phyloP scores from a whole-genome alignment of 106 monocot species.

The Iris macrosiphon region DNA sequence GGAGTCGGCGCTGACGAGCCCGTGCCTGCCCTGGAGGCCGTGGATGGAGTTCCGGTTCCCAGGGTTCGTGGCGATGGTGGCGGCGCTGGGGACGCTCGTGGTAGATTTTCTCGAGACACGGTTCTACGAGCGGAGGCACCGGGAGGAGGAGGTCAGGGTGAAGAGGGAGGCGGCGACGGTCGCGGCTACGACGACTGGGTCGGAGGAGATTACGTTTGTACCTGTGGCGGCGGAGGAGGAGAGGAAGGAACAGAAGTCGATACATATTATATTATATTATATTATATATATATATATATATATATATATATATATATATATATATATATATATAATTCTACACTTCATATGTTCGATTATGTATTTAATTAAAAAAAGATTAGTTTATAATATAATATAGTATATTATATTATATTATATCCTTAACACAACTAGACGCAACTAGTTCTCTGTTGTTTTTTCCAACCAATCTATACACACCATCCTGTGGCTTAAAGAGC shows the following conservation, averaged over 20 bases:
- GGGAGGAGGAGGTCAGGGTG: slow-evolving; percentile 32
- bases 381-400: no score
- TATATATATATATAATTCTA: no score
- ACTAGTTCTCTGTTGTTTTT: no score
- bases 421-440: no score
- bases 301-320: no score
- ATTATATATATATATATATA: no score
- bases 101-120: slow-evolving; percentile 71
- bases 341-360: no score
- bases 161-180: slow-evolving; percentile 27
- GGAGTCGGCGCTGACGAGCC: slow-evolving; percentile 44
- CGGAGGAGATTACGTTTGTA: no score
- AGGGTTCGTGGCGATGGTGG: slow-evolving; percentile 83
- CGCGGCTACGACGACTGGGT: not conserved
- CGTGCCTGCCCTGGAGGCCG: slow-evolving; percentile 51
- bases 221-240: slow-evolving; percentile 3
- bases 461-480: no score
- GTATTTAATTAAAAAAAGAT: no score
- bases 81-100: slow-evolving; percentile 74
- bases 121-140: slow-evolving; percentile 73
- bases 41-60: slow-evolving; percentile 72
- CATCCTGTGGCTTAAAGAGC: no score
- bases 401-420: no score
- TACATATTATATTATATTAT: slow-evolving; percentile 38
- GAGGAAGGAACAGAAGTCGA: not conserved